Conservation (phyloP, 2,329 filamentous ascomycete species). For the Alternaria sp. region DNA sequence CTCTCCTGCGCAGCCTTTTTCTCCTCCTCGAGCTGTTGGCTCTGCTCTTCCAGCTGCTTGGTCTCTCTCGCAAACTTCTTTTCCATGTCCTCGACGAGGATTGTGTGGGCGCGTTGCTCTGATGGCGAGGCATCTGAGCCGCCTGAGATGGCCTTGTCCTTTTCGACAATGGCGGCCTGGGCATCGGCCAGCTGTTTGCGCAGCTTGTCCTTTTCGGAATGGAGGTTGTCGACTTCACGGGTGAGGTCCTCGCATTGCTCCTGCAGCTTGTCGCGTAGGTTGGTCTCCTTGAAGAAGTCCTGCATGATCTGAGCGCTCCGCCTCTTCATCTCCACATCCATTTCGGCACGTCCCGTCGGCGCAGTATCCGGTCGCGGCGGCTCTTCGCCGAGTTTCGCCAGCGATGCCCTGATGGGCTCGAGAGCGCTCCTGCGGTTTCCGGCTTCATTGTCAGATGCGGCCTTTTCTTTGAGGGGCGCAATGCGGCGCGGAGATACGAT, state of each 20-base stretch:
- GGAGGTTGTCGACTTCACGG: constrained; percentile 43
- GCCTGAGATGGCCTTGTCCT: constrained; percentile 40
- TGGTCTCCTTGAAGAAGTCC: constrained; percentile 52
- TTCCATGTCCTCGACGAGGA: constrained; percentile 45
- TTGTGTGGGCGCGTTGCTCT: constrained; percentile 32
- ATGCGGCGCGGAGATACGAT: constrained; percentile 34
- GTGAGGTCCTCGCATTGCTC: constrained; percentile 46
- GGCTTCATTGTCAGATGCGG: constrained; percentile 47
- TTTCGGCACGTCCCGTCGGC: constrained; percentile 41
- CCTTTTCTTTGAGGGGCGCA: constrained; percentile 43
- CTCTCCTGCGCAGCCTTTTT: constrained; percentile 42
- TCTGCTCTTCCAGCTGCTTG: constrained; percentile 42
- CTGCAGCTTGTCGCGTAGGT: constrained; percentile 46
- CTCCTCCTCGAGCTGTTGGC: constrained; percentile 43
- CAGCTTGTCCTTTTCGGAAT: constrained; percentile 41
- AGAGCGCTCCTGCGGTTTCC: constrained; percentile 39
- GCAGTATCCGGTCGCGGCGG: constrained; percentile 43
- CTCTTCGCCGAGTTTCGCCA: constrained; percentile 43
- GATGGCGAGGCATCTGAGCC: constrained; percentile 22
- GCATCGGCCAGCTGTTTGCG: constrained; percentile 44
- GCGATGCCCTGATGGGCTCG: constrained; percentile 38
- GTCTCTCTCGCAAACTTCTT: constrained; percentile 47
- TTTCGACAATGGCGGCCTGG: constrained; percentile 41
- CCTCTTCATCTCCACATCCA: constrained; percentile 43
- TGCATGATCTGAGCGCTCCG: constrained; percentile 49